Evolutionary conservation across 2,329 filamentous ascomycete genomes (phyloP).

Genomic region (Gremmenia infestans): DNA sequence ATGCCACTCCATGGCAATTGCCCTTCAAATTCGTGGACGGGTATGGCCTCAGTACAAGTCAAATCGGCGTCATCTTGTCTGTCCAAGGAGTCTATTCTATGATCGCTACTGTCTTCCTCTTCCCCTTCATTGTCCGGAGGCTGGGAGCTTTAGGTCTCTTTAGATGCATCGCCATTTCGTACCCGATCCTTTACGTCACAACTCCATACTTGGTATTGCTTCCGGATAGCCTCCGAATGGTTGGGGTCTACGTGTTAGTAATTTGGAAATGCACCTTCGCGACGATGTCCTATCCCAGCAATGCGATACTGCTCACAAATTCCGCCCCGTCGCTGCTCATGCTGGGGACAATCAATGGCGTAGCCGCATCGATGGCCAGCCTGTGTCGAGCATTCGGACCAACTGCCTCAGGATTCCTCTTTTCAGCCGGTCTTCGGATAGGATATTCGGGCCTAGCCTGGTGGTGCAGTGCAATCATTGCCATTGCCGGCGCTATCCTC

Average conservation of each 20-base stretch:
- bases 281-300: conserved; percentile 85
- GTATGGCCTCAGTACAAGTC: conserved; percentile 75
- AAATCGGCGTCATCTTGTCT: conserved; percentile 83
- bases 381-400: conserved; percentile 85
- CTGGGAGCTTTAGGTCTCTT: conserved; percentile 80
- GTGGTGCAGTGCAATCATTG: conserved; percentile 83
- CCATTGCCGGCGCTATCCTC: conserved; percentile 67
- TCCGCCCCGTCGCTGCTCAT: conserved; percentile 78
- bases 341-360: conserved; percentile 87
- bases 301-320: conserved; percentile 84
- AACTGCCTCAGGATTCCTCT: conserved; percentile 79
- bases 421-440: conserved; percentile 70
- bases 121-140: conserved; percentile 69
- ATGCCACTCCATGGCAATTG: conserved; percentile 49
- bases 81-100: conserved; percentile 88
- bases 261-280: conserved; percentile 92
- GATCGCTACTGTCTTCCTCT: conserved; percentile 69
- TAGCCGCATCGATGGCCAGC: conserved; percentile 86
- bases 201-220: conserved; percentile 87
- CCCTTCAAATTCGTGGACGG: conserved; percentile 89
- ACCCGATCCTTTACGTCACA: conserved; percentile 81
- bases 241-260: conserved; percentile 71
- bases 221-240: conserved; percentile 64
- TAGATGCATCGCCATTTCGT: conserved; percentile 72
- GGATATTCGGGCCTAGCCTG: conserved; percentile 87